These are phyloP conservation scores for Fraxinus platypoda DNA, from an alignment of 305 asterid species.

Conservation along the genomic window DNA sequence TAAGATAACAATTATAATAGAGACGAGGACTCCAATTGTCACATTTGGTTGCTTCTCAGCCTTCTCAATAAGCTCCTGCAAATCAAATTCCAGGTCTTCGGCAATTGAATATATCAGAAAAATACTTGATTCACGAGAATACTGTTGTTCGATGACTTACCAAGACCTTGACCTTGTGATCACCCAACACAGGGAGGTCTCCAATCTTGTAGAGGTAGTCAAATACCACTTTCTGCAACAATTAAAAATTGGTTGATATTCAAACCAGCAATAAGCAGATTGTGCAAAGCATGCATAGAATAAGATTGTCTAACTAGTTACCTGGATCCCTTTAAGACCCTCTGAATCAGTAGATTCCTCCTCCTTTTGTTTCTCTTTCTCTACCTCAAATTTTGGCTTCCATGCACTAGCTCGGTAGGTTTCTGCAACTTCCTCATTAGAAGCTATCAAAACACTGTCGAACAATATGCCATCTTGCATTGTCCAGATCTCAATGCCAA, in stretches of 20 bases:
- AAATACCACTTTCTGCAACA: slow-evolving; percentile 36
- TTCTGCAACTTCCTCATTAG: slow-evolving; percentile 67
- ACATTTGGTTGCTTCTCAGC: slow-evolving; percentile 46
- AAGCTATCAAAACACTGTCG: slow-evolving; percentile 65
- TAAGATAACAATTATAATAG: slow-evolving; percentile 30
- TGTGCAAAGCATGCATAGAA: neutral
- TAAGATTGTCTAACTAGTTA: slow-evolving; percentile 11
- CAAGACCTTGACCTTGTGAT: slow-evolving; percentile 37
- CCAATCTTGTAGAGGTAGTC: slow-evolving; percentile 45
- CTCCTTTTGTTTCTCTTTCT: slow-evolving; percentile 70
- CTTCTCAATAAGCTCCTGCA: slow-evolving; percentile 43
- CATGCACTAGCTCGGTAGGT: slow-evolving; percentile 54
- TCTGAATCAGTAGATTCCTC: slow-evolving; percentile 60
- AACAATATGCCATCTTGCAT: slow-evolving; percentile 95
- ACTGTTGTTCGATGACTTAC: slow-evolving; percentile 19
- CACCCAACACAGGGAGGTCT: slow-evolving; percentile 40
- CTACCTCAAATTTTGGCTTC: slow-evolving; percentile 73
- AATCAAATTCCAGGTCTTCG: neutral
- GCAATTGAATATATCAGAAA: neutral
- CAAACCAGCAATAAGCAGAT: neutral
- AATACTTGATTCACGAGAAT: neutral
- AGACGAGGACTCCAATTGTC: slow-evolving; percentile 35
- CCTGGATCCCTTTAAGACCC: slow-evolving; percentile 81
- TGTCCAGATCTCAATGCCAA: slow-evolving; percentile 97
- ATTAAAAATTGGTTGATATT: neutral